phyloP scores from a whole-genome alignment of 2,329 filamentous ascomycete species.

The Fusarium vanettenii region DNA sequence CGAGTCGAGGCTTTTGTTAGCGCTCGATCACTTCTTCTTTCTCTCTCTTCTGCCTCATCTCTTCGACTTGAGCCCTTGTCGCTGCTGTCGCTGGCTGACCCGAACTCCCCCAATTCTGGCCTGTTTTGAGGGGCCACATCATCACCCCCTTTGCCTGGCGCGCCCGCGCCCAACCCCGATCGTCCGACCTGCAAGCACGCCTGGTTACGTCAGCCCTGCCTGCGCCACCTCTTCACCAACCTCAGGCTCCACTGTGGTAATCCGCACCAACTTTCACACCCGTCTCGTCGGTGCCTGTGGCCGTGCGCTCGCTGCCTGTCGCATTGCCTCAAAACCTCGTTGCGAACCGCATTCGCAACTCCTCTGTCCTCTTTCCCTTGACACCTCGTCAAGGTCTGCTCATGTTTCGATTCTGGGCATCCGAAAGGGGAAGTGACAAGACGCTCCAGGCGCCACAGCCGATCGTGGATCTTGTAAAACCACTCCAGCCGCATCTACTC shows the following conservation, averaged over 20 bases:
- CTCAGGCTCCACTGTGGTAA: slow-evolving; percentile 13
- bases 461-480: slow-evolving; percentile 48
- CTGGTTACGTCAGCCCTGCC: slow-evolving; percentile 50
- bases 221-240: slow-evolving; percentile 29
- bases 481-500: slow-evolving; percentile 49
- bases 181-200: slow-evolving; percentile 38
- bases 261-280: slow-evolving; percentile 25
- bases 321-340: slow-evolving; percentile 29
- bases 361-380: slow-evolving; percentile 19
- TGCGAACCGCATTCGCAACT: slow-evolving; percentile 34
- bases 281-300: slow-evolving; percentile 1
- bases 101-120: slow-evolving; percentile 39
- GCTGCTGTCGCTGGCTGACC: slow-evolving; percentile 38
- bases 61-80: slow-evolving; percentile 36
- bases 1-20: slow-evolving; percentile 61
- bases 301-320: slow-evolving; percentile 30
- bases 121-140: slow-evolving; percentile 49
- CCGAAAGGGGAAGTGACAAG: slow-evolving; percentile 69
- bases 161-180: slow-evolving; percentile 41
- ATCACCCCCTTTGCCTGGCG: slow-evolving; percentile 43
- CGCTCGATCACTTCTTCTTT: slow-evolving; percentile 53
- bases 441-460: slow-evolving; percentile 56
- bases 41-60: slow-evolving; percentile 34
- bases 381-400: slow-evolving; percentile 53
- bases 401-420: slow-evolving; percentile 73